These are phyloP conservation scores for Solanum chilense DNA, from an alignment of 257 asterid species.

Conservation along the genomic window DNA sequence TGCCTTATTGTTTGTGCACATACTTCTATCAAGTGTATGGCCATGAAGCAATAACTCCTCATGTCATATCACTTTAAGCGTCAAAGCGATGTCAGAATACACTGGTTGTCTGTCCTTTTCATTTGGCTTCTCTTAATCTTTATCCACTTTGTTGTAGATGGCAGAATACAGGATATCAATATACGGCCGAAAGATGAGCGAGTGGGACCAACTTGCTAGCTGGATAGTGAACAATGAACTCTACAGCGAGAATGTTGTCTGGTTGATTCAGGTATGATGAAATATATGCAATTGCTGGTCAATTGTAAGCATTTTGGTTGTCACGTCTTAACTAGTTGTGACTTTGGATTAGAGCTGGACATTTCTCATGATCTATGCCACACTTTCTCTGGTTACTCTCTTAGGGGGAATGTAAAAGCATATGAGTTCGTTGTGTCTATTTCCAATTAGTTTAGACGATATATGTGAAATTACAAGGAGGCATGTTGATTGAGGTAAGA, in stretches of 20 bases:
- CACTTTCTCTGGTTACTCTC: background rate
- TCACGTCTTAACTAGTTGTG: background rate
- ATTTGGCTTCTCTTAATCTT: background rate
- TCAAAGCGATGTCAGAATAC: background rate
- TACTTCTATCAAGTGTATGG: background rate
- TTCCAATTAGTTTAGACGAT: background rate
- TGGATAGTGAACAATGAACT: conserved; percentile 90
- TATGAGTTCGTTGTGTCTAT: background rate
- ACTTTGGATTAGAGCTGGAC: background rate
- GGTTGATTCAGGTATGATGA: conserved; percentile 89
- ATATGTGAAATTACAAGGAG: background rate
- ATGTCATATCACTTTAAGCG: background rate
- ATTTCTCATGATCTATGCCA: background rate
- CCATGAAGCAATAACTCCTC: background rate
- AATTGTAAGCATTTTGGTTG: background rate
- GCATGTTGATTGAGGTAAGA: background rate
- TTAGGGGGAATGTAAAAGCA: background rate
- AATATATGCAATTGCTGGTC: background rate
- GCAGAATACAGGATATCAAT: conserved; percentile 92
- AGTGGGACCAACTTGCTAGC: conserved; percentile 97
- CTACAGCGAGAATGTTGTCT: conserved; percentile 86
- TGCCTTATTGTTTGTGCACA: background rate
- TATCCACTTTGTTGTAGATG: conserved; percentile 53
- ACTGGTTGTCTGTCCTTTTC: background rate
- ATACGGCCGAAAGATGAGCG: conserved; percentile 95